Percentiles rank a stretch among this genome's conserved stretches.
Evolutionary conservation across 805 yeast species (phyloP).

Genomic region (Wickerhamomyces xylosicus): DNA sequence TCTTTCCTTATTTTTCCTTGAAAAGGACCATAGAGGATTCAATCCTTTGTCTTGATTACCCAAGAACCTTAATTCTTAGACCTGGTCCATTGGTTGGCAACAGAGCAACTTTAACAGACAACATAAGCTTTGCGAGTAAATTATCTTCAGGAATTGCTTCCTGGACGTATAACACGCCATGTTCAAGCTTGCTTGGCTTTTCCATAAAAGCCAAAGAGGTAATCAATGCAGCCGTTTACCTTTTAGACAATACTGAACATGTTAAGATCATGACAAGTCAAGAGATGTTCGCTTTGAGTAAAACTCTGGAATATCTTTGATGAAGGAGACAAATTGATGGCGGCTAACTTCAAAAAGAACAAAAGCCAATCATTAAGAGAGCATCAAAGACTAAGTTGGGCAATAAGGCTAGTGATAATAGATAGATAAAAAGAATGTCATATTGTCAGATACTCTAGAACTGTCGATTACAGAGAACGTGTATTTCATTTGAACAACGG

Average conservation of each 20-base stretch:
- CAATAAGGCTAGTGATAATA: too few relatives aligned
- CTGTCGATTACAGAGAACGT: too few relatives aligned
- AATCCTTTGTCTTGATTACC: constrained; percentile 46
- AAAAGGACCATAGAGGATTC: constrained; percentile 71
- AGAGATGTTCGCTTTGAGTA: constrained; percentile 1
- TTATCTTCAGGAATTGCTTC: constrained; percentile 9
- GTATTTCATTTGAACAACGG: too few relatives aligned
- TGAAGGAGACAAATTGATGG: too few relatives aligned
- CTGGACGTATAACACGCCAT: constrained; percentile 8
- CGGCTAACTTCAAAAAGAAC: too few relatives aligned
- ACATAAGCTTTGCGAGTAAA: constrained; percentile 3
- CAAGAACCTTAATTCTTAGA: constrained; percentile 56
- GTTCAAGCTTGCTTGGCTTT: constrained; percentile 7
- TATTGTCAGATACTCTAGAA: too few relatives aligned
- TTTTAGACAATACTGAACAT: constrained; percentile 4
- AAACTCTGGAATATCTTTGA: not conserved
- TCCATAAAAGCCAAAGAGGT: constrained; percentile 13
- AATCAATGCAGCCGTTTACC: constrained; percentile 8
- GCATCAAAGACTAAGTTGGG: too few relatives aligned
- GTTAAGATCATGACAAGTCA: constrained; percentile 3
- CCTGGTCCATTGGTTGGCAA: constrained; percentile 52
- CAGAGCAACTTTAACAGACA: constrained; percentile 3
- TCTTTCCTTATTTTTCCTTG: constrained; percentile 45
- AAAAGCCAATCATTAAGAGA: too few relatives aligned
- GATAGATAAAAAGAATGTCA: too few relatives aligned